Evolutionary conservation across 148 eudicot species (phyloP).

Genomic region (Camellia granthamiana): DNA sequence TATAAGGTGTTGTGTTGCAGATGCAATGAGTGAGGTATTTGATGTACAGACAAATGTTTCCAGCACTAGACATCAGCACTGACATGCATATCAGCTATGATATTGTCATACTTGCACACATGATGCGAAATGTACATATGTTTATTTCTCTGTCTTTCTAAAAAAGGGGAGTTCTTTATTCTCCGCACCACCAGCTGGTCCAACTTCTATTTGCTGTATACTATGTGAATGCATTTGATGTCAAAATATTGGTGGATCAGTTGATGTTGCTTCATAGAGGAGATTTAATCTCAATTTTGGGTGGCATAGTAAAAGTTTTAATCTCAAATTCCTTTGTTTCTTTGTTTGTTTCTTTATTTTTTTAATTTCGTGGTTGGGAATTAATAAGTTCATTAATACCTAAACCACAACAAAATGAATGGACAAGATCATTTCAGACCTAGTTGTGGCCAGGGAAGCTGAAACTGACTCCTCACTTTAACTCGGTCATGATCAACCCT

Average conservation of each 20-base stretch:
- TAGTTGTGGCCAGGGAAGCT: neutral
- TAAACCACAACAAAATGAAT: neutral
- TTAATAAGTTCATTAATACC: neutral
- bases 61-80: neutral
- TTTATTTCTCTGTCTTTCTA: neutral
- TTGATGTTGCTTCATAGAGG: neutral
- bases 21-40: constrained; percentile 97
- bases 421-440: neutral
- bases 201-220: neutral
- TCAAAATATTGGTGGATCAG: neutral
- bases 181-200: neutral
- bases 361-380: neutral
- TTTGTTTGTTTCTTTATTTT: neutral
- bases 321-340: neutral
- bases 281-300: neutral
- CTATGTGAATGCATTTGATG: neutral
- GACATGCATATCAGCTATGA: neutral
- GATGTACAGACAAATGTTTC: neutral
- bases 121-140: neutral
- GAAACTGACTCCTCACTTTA: neutral
- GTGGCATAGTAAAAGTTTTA: neutral
- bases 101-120: neutral
- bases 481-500: neutral
- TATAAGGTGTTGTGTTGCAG: constrained; percentile 86
- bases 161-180: neutral